Percentiles rank a stretch among this genome's conserved stretches.
phyloP scores from a whole-genome alignment of 2,329 filamentous ascomycete genomes.

The Coniochaeta ligniaria region DNA sequence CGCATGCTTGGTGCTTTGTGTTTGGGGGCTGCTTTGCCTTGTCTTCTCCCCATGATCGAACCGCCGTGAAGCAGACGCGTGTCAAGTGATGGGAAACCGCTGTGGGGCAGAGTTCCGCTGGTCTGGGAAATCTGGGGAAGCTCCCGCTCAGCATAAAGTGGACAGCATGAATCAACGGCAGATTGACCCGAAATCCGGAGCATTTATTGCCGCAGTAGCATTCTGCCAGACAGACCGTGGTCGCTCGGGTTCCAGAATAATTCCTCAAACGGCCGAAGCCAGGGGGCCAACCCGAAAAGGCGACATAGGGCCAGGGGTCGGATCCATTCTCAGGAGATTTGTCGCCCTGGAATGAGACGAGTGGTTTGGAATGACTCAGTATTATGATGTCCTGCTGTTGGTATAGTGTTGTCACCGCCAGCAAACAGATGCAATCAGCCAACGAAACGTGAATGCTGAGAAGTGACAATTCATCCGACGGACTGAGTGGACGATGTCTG shows the following conservation, averaged over 20 bases:
- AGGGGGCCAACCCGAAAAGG: neutral
- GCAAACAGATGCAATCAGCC: neutral
- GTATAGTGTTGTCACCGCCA: neutral
- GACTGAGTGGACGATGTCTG: neutral
- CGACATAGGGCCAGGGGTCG: neutral
- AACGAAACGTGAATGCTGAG: neutral
- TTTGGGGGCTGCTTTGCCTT: neutral
- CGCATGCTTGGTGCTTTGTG: neutral
- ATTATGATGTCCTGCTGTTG: neutral
- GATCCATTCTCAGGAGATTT: neutral
- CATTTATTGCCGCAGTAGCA: neutral
- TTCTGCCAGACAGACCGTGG: neutral
- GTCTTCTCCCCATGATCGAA: neutral
- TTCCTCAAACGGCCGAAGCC: conserved; percentile 1
- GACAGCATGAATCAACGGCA: neutral
- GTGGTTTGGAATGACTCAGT: neutral
- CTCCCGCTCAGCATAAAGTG: neutral
- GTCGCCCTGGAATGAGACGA: neutral
- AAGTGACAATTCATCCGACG: neutral
- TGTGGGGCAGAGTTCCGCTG: neutral
- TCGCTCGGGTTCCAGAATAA: conserved; percentile 1
- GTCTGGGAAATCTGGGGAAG: neutral
- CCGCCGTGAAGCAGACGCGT: neutral
- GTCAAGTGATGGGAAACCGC: neutral
- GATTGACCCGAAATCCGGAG: conserved; percentile 2